A percentile compares a stretch with the other conserved stretches of the same genome.
phyloP scores from a whole-genome alignment of 306 rosid genomes.

The Rosa rugosa region DNA sequence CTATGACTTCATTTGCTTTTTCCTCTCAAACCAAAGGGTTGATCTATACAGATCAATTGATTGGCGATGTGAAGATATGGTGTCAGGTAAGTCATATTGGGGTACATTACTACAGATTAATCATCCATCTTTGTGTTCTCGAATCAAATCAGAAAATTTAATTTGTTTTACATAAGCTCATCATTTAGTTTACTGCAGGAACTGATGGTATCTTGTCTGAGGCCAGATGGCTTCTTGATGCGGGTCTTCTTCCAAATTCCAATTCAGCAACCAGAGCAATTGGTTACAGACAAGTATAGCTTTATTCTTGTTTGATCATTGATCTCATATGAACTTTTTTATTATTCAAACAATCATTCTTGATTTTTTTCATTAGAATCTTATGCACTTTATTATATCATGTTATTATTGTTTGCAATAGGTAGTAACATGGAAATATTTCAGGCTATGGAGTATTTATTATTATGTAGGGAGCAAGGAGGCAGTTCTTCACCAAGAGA shows the following conservation, averaged over 20 bases:
- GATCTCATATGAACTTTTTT: background rate
- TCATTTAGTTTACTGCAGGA: slow-evolving; percentile 48
- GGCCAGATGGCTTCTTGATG: slow-evolving; percentile 86
- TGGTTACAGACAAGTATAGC: slow-evolving; percentile 86
- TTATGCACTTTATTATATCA: background rate
- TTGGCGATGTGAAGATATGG: slow-evolving; percentile 91
- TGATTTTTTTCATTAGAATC: background rate
- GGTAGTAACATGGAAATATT: slow-evolving; percentile 14
- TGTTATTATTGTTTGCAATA: background rate
- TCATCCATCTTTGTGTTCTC: background rate
- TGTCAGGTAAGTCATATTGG: slow-evolving; percentile 49
- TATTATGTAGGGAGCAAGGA: slow-evolving; percentile 63
- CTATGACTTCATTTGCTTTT: slow-evolving; percentile 74
- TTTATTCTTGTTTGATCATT: slow-evolving; percentile 10
- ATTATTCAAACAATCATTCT: background rate
- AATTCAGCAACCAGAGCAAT: slow-evolving; percentile 86
- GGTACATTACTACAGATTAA: background rate
- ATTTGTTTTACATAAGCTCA: slow-evolving; percentile 10
- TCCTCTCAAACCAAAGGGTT: slow-evolving; percentile 76
- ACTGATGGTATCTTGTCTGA: slow-evolving; percentile 71
- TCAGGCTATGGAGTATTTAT: slow-evolving; percentile 86
- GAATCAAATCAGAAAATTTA: background rate
- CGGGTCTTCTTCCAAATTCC: slow-evolving; percentile 82
- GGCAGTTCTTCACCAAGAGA: slow-evolving; percentile 60
- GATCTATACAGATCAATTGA: slow-evolving; percentile 75